These are phyloP conservation scores for Emmonsiellopsis sp. DNA, from an alignment of 2,329 filamentous ascomycete species.

Conservation along the genomic window DNA sequence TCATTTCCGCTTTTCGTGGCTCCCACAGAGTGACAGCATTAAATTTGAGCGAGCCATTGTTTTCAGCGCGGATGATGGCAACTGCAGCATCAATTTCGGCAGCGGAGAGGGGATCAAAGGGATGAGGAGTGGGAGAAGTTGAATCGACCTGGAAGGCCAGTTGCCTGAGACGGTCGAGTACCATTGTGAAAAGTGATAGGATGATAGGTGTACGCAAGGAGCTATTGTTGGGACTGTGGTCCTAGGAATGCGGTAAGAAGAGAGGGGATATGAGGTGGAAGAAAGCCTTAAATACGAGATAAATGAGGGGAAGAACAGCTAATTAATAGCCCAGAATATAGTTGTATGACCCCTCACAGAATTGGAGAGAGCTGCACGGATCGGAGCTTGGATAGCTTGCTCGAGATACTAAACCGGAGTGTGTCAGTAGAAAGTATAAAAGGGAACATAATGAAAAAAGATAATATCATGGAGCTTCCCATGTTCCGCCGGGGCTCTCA, in stretches of 20 bases:
- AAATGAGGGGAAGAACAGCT: slow-evolving; percentile 3
- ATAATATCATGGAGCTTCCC: not conserved
- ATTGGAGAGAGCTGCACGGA: not conserved
- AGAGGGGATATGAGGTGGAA: not conserved
- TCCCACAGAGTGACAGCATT: slow-evolving; percentile 80
- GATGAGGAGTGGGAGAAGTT: slow-evolving; percentile 49
- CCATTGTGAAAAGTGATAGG: slow-evolving; percentile 33
- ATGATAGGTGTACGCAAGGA: not conserved
- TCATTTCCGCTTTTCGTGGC: slow-evolving; percentile 76
- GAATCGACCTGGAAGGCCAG: slow-evolving; percentile 53
- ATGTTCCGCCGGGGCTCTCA: not conserved
- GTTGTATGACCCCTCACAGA: not conserved
- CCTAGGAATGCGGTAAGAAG: not conserved
- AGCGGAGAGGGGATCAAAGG: slow-evolving; percentile 65
- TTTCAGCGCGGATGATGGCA: slow-evolving; percentile 56
- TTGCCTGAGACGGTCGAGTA: slow-evolving; percentile 55
- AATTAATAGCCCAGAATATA: not conserved
- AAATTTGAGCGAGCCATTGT: slow-evolving; percentile 63
- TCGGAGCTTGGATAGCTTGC: not conserved
- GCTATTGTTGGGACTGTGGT: not conserved
- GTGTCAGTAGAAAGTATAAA: not conserved
- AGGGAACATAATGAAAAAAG: not conserved
- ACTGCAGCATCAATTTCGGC: slow-evolving; percentile 66
- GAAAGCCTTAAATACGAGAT: slow-evolving; percentile 4
- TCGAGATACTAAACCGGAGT: not conserved